A percentile compares a stretch with the other conserved stretches of the same genome.
Evolutionary conservation across 2,329 filamentous ascomycete species (phyloP).

Genomic region (Penicillium verrucosum): DNA sequence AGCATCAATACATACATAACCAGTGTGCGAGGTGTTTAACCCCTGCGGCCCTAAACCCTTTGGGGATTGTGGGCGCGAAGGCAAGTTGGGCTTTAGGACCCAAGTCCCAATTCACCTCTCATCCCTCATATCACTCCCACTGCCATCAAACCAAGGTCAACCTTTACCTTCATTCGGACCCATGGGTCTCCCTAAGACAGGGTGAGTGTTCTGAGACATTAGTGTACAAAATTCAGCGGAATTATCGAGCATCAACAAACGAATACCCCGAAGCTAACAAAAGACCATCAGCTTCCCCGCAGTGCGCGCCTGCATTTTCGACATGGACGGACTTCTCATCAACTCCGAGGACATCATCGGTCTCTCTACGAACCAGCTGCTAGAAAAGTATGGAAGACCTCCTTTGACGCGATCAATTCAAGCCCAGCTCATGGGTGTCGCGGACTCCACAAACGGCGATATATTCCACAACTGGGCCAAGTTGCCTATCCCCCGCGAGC

Average conservation of each 20-base stretch:
- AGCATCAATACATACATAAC: no score
- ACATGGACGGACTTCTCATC: constrained; percentile 36
- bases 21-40: background rate
- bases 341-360: constrained; percentile 36
- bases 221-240: background rate
- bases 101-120: background rate
- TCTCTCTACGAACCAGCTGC: constrained; percentile 16
- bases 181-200: background rate
- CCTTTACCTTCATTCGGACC: background rate
- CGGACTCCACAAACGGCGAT: constrained; percentile 24
- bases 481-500: constrained; percentile 25
- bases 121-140: background rate
- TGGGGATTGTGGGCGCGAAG: background rate
- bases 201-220: background rate
- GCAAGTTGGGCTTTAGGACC: background rate
- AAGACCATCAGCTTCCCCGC: constrained; percentile 20
- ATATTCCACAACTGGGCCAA: constrained; percentile 35
- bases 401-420: constrained; percentile 16
- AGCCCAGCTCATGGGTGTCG: constrained; percentile 25
- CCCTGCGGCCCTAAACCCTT: background rate
- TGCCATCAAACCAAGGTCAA: background rate
- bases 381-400: constrained; percentile 20
- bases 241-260: background rate
- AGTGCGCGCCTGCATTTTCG: constrained; percentile 36
- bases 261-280: constrained; percentile 7